A percentile compares a stretch with the other conserved stretches of the same genome.
Conservation (phyloP, 1,139 yeast genomes). For the Taphrina wiesneri region DNA sequence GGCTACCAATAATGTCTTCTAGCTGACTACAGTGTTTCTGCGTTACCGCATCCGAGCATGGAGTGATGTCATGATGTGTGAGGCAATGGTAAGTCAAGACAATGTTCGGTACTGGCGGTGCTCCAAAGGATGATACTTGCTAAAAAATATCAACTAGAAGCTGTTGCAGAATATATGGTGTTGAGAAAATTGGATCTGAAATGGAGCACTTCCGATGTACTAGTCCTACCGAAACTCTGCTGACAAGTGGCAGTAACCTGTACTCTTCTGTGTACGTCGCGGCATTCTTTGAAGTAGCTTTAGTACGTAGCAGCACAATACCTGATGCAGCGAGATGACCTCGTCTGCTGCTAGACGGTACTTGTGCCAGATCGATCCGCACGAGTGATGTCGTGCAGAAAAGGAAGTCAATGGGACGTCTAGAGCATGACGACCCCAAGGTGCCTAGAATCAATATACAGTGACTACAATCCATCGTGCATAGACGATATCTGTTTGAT, state of each 20-base stretch:
- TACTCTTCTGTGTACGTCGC: no score
- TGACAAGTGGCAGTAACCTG: no score
- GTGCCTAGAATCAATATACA: slow-evolving; percentile 30
- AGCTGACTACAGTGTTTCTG: no score
- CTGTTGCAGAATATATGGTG: slow-evolving; percentile 33
- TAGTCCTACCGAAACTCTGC: not conserved
- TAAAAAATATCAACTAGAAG: slow-evolving; percentile 35
- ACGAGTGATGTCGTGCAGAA: slow-evolving; percentile 29
- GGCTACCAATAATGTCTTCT: no score
- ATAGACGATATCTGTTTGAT: not conserved
- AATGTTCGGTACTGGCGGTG: not conserved
- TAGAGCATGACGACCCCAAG: slow-evolving; percentile 17
- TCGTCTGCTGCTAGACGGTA: not conserved
- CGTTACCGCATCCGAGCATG: no score
- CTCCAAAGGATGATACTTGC: slow-evolving; percentile 29
- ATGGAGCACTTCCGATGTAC: not conserved
- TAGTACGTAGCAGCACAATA: not conserved
- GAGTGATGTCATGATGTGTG: no score
- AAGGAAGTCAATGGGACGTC: slow-evolving; percentile 32
- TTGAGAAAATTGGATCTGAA: slow-evolving; percentile 31
- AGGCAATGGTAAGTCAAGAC: not conserved
- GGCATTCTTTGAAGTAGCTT: no score
- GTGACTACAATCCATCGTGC: slow-evolving; percentile 1
- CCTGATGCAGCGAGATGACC: not conserved
- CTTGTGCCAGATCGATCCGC: slow-evolving; percentile 19